These are phyloP conservation scores for Ascochyta lentis DNA, from an alignment of 2,329 filamentous ascomycete genomes.

Conservation along the genomic window DNA sequence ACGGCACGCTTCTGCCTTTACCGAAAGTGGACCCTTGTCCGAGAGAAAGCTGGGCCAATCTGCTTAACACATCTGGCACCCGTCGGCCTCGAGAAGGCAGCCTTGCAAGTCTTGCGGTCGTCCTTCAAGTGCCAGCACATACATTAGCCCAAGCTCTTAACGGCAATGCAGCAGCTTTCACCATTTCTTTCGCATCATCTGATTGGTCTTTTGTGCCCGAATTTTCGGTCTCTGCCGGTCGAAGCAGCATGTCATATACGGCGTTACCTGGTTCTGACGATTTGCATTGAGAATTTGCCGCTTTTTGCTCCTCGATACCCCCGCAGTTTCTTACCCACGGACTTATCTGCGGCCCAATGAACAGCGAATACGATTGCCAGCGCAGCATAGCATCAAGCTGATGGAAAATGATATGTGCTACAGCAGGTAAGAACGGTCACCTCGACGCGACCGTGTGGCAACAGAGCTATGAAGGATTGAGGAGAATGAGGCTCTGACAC, in stretches of 20 bases:
- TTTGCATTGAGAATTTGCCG: slow-evolving; percentile 34
- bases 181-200: slow-evolving; percentile 21
- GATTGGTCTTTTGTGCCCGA: slow-evolving; percentile 38
- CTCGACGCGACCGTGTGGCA: slow-evolving; percentile 35
- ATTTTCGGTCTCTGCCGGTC: slow-evolving; percentile 26
- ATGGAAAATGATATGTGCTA: slow-evolving; percentile 28
- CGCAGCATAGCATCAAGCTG: slow-evolving; percentile 39
- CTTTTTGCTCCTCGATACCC: slow-evolving; percentile 29
- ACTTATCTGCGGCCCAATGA: slow-evolving; percentile 40
- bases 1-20: slow-evolving; percentile 38
- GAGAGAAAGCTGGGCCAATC: slow-evolving; percentile 31
- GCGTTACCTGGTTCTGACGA: slow-evolving; percentile 33
- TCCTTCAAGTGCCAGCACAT: slow-evolving; percentile 44
- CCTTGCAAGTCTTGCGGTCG: slow-evolving; percentile 32
- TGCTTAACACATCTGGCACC: slow-evolving; percentile 39
- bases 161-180: slow-evolving; percentile 27
- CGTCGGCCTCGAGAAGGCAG: slow-evolving; percentile 35
- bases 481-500: slow-evolving; percentile 35
- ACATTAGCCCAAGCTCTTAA: slow-evolving; percentile 33
- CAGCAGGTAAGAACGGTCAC: slow-evolving; percentile 29
- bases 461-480: slow-evolving; percentile 28
- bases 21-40: slow-evolving; percentile 31
- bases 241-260: slow-evolving; percentile 41
- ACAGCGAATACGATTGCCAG: slow-evolving; percentile 34
- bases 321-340: slow-evolving; percentile 34